phyloP scores from a whole-genome alignment of 495 filamentous ascomycete species.

The Aspergillus indologenus region DNA sequence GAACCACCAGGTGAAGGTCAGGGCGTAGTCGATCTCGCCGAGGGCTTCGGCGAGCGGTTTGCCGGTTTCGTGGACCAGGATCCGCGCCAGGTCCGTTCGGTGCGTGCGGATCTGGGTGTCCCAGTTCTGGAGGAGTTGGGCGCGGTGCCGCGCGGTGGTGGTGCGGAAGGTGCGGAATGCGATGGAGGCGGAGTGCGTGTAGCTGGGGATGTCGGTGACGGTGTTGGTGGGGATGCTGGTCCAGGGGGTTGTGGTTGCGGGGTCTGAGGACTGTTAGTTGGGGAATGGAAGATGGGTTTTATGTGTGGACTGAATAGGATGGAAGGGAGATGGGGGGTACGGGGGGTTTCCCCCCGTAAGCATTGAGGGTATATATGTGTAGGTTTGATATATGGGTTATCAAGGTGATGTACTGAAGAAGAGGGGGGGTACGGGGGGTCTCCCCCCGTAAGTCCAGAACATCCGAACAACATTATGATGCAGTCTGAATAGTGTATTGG shows the following conservation, averaged over 20 bases:
- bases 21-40: constrained; percentile 59
- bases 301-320: too few species aligned
- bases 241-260: constrained; percentile 62
- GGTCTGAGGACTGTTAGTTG: constrained; percentile 47
- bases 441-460: too few species aligned
- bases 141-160: constrained; percentile 57
- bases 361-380: too few species aligned
- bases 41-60: constrained; percentile 59
- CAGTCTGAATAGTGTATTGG: too few species aligned
- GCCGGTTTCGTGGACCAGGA: constrained; percentile 62
- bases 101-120: constrained; percentile 50
- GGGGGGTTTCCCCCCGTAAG: constrained; percentile 2
- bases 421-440: too few species aligned
- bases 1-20: constrained; percentile 64
- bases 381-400: too few species aligned
- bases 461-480: too few species aligned
- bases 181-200: constrained; percentile 55
- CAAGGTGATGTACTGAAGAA: too few species aligned
- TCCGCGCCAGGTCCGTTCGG: constrained; percentile 54
- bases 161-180: constrained; percentile 63
- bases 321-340: background rate
- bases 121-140: constrained; percentile 62
- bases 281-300: too few species aligned
- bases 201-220: constrained; percentile 57
- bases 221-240: constrained; percentile 60